Conservation (phyloP, 2,329 filamentous ascomycete species). For the Hypoxylon sp. region DNA sequence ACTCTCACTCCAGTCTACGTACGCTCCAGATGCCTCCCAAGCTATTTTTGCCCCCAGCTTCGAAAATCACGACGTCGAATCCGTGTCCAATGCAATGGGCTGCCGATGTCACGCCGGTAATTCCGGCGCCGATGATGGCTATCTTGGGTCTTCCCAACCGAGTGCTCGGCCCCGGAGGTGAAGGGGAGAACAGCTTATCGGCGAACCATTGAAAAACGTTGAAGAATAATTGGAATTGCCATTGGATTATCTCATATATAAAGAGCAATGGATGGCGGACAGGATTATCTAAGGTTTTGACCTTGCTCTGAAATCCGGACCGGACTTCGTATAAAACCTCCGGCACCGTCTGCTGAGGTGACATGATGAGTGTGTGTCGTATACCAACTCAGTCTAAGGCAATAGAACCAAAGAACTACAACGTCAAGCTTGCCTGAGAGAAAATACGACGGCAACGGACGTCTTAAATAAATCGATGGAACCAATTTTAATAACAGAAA, state of each 20-base stretch:
- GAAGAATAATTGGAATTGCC: slow-evolving; percentile 49
- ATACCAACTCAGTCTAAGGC: neutral
- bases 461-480: slow-evolving; percentile 5
- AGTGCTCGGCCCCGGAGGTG: slow-evolving; percentile 72
- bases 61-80: slow-evolving; percentile 85
- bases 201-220: slow-evolving; percentile 71
- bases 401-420: slow-evolving; percentile 5
- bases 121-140: slow-evolving; percentile 78
- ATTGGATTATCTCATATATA: slow-evolving; percentile 76
- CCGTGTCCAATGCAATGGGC: slow-evolving; percentile 89
- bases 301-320: slow-evolving; percentile 16
- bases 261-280: slow-evolving; percentile 71
- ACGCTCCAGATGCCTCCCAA: slow-evolving; percentile 88
- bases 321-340: slow-evolving; percentile 11
- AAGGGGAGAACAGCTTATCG: slow-evolving; percentile 76
- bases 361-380: slow-evolving; percentile 14
- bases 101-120: slow-evolving; percentile 83
- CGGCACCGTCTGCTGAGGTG: slow-evolving; percentile 18
- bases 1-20: slow-evolving; percentile 51
- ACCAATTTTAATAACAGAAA: slow-evolving; percentile 17
- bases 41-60: slow-evolving; percentile 75
- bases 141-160: slow-evolving; percentile 74
- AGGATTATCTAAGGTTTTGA: slow-evolving; percentile 56
- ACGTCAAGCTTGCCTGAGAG: slow-evolving; percentile 1
- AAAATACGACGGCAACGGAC: neutral